Base-by-base conservation (phyloP, 2,329 filamentous ascomycete species). In the Hypoxylon sp. region DNA sequence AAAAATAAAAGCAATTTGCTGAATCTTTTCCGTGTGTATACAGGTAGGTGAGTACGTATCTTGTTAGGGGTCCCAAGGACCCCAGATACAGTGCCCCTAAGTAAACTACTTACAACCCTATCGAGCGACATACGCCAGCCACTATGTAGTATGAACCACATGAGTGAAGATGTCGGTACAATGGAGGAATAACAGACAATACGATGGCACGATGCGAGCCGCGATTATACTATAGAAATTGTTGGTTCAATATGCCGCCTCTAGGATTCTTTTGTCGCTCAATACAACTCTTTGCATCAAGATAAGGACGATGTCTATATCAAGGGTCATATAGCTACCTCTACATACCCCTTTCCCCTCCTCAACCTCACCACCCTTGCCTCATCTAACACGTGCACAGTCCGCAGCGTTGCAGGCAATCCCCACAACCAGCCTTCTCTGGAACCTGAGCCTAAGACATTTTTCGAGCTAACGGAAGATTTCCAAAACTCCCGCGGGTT, bases 351-450 rank as follows among this genome's bases (percentile, higher is more conserved):
- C 62, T 56, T 68, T 52, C 48, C 55, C 27, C 47, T 61, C 42
- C 29, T 59, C 46, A 21, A 56, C 31, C 58, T 53, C 44, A 48
- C 57, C 52, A 52, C 42, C 55, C 50, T 61, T 53, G 37, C 51
- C 37, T 55, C 37, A 29, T 47, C 57, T 15, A 60, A 68, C 60
- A 68, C 65, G 60, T 62, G 61, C 61, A 62, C 57, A 53, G 54
- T 48, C 48, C 51, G 17, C 47, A 58, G 52, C 52, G 55, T 68
- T 35, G 47, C 56, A 65, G 37, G 39, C 56, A 29, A 69, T 50
- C 60, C 64, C 59, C 66, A 47, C 62, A 64, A 48, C 32, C 42
- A 65, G 17, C 52, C 53, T 62, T 57, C 48, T 53, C 21, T 53
- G 13, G 35, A 44, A 39, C 48, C 27, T 17, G 59, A 56, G 51